Evolutionary conservation across 1,284 basidiomycete genomes (phyloP).

Genomic region (Moniliella sp.): DNA sequence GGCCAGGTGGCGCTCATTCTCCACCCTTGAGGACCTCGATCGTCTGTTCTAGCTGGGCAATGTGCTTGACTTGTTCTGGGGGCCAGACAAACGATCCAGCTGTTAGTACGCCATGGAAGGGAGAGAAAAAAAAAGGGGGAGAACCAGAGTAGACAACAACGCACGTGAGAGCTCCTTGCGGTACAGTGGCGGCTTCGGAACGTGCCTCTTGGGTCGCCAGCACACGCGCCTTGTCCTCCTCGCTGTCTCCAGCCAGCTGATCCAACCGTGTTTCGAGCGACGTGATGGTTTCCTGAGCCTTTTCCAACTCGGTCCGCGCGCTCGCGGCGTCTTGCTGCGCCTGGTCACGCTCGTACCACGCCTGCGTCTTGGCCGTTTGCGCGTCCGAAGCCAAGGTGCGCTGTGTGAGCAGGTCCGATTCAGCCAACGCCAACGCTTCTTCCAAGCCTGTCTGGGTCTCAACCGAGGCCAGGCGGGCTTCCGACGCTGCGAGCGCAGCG

Average conservation of each 20-base stretch:
- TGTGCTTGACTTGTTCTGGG: constrained; percentile 3
- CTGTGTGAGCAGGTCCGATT: too few relatives aligned
- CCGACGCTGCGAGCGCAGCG: neutral
- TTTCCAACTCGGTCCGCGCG: too few relatives aligned
- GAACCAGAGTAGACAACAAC: constrained; percentile 1
- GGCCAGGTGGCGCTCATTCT: too few relatives aligned
- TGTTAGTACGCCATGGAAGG: neutral
- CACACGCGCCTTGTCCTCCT: neutral
- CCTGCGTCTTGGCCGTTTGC: constrained; percentile 13
- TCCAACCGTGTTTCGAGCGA: constrained; percentile 22
- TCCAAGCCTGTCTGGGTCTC: neutral
- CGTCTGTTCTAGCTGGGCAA: too few relatives aligned
- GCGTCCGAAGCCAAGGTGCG: constrained; percentile 4
- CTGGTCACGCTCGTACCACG: constrained; percentile 14
- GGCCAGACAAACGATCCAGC: constrained; percentile 1
- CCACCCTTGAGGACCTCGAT: too few relatives aligned
- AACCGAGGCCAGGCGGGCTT: neutral
- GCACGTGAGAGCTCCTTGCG: neutral
- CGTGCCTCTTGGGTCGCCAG: too few relatives aligned
- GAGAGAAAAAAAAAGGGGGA: neutral
- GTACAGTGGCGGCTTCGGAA: too few relatives aligned
- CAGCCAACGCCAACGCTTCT: too few relatives aligned
- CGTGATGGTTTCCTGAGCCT: too few relatives aligned
- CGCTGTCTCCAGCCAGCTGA: constrained; percentile 5
- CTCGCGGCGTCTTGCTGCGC: constrained; percentile 18